These are phyloP conservation scores for Eucalyptus cloeziana DNA, from an alignment of 345 rosid genomes.

Conservation along the genomic window DNA sequence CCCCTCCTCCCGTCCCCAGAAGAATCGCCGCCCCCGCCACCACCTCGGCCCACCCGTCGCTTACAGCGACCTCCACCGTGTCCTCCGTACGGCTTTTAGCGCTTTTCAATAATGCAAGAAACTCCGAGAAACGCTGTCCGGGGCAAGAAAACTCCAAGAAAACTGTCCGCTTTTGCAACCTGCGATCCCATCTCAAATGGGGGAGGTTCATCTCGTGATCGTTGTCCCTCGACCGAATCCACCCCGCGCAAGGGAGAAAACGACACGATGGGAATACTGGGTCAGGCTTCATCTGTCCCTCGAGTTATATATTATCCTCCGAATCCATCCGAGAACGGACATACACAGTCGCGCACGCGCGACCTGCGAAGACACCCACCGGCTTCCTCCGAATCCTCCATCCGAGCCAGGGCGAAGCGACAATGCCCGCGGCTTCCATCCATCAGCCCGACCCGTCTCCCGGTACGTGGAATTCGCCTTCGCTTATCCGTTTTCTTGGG, in stretches of 20 bases:
- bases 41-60: background rate
- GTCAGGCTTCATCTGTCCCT: background rate
- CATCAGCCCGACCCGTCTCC: background rate
- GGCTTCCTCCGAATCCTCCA: background rate
- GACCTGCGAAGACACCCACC: background rate
- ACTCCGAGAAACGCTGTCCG: background rate
- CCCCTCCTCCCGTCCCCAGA: background rate
- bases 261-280: background rate
- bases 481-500: no score
- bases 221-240: background rate
- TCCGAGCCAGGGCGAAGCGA: background rate
- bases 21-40: background rate
- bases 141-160: no score
- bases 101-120: background rate
- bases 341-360: background rate
- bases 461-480: background rate
- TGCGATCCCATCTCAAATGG: background rate
- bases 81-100: background rate
- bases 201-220: background rate
- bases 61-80: background rate
- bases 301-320: fast-evolving
- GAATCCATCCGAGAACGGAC: background rate
- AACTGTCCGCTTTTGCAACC: background rate
- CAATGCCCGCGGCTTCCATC: background rate
- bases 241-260: background rate